Base-by-base conservation (phyloP, 805 yeast genomes). In the Tetrapisispora nanseiensis region DNA sequence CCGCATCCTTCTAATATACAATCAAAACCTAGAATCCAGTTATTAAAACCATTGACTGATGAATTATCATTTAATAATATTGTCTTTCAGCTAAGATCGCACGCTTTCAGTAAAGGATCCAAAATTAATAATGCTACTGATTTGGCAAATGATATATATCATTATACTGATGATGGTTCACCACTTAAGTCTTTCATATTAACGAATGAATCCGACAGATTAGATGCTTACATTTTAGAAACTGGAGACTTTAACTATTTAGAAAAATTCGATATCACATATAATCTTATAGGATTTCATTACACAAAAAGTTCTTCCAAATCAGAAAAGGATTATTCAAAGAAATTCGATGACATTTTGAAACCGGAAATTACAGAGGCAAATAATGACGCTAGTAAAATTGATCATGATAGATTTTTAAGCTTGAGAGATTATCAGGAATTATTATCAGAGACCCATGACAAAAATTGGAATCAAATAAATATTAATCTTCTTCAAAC, bases 351-450 rank as follows among this genome's bases (percentile, higher is more conserved):
- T 15, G 32, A 29, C 15, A 13, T 13, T 5, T 3, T 15, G n/a
- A 29, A 4, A n/a, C 15, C 19, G 18, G 12, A 23, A 18, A 11
- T 5, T 18, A 31, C 4, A 18, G 23, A 27, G 4, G 11, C 7
- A n/a, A 15, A 33, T 5, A 5, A n/a, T 8, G 35, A 28, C 7
- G 16, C 19, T 4, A n/a, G 18, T 3, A 3, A 7, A 7, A 20
- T 6, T n/a, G 12, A 20, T 12, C 39, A 37, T 8, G 11, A 50
- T 21, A 49, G 46, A 11, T 61, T 46, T 61, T 59, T 51, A 32
- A 50, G 53, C 24, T 61, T 51, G 43, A 57, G 57, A 29, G 65
- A 52, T 46, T 57, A 47, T 15, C 63, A 58, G 18, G 65, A 61
- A 18, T 52, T 60, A 51, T 48, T 67, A 6, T 46, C 59, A 7